phyloP scores from a whole-genome alignment of 495 filamentous ascomycete species.

The Elasticomyces elasticus region DNA sequence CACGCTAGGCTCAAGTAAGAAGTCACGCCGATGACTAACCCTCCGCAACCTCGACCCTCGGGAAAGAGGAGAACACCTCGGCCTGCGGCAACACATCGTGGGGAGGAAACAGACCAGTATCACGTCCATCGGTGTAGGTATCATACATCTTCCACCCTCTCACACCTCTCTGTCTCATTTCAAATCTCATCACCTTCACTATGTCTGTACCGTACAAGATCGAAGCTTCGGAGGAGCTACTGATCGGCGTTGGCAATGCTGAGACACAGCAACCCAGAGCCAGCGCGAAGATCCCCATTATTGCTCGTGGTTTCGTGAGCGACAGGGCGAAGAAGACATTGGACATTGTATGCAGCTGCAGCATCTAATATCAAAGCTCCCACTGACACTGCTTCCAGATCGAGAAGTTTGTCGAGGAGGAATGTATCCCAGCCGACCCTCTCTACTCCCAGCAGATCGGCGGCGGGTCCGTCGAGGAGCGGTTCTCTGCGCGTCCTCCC shows the following conservation, averaged over 20 bases:
- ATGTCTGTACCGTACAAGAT: conserved; percentile 23
- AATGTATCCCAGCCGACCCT: conserved; percentile 73
- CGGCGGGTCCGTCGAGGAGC: conserved; percentile 46
- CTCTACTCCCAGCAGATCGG: conserved; percentile 72
- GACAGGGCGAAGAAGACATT: conserved; percentile 68
- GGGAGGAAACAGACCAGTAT: not conserved
- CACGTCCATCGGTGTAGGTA: not conserved
- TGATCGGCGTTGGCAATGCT: conserved; percentile 24
- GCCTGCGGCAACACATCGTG: not conserved
- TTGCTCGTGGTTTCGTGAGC: conserved; percentile 49
- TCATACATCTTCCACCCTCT: not conserved
- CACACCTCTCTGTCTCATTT: not conserved
- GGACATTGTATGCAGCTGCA: conserved; percentile 44
- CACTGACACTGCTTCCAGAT: conserved; percentile 41
- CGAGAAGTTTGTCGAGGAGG: conserved; percentile 92
- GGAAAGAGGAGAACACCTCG: not conserved
- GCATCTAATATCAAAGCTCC: not conserved
- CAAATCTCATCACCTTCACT: not conserved
- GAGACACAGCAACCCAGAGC: conserved; percentile 27
- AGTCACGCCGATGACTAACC: too few species aligned
- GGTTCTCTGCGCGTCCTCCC: conserved; percentile 68
- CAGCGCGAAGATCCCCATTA: conserved; percentile 30
- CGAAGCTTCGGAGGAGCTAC: conserved; percentile 20
- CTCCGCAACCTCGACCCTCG: not conserved
- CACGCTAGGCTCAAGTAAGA: not conserved